phyloP scores from a whole-genome alignment of 1,139 yeast genomes.

The Pichia kudriavzevii region DNA sequence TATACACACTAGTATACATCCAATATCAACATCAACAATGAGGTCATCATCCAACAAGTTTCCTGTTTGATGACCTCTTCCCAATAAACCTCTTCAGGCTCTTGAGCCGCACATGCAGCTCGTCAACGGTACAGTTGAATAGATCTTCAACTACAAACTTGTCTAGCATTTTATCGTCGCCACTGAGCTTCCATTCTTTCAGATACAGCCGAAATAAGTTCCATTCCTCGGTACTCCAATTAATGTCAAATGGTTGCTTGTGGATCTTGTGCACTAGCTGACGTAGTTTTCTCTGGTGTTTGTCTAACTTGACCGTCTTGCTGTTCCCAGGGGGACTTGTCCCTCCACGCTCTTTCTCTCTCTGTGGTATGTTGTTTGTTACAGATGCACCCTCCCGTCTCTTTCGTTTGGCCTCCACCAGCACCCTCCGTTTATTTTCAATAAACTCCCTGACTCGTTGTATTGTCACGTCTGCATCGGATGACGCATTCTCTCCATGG shows the following conservation, averaged over 20 bases:
- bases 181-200: conserved; percentile 15
- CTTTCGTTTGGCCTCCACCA: neutral
- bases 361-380: no score
- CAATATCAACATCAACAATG: neutral
- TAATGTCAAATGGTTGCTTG: conserved; percentile 6
- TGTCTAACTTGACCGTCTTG: no score
- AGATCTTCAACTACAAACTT: conserved; percentile 14
- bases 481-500: no score
- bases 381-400: neutral
- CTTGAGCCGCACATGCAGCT: conserved; percentile 18
- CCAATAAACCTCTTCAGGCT: conserved; percentile 16
- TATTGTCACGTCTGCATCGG: conserved; percentile 8
- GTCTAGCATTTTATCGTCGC: conserved; percentile 16
- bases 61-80: neutral
- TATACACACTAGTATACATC: no score
- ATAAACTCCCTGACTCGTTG: conserved; percentile 8
- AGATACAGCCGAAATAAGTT: conserved; percentile 11
- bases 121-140: conserved; percentile 22
- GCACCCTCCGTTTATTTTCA: conserved; percentile 4
- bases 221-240: conserved; percentile 17
- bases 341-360: conserved; percentile 1
- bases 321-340: no score
- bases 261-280: conserved; percentile 10
- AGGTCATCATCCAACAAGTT: neutral
- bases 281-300: conserved; percentile 4